These are phyloP conservation scores for Boletellus emodensis DNA, from an alignment of 768 basidiomycete species.

Conservation along the genomic window DNA sequence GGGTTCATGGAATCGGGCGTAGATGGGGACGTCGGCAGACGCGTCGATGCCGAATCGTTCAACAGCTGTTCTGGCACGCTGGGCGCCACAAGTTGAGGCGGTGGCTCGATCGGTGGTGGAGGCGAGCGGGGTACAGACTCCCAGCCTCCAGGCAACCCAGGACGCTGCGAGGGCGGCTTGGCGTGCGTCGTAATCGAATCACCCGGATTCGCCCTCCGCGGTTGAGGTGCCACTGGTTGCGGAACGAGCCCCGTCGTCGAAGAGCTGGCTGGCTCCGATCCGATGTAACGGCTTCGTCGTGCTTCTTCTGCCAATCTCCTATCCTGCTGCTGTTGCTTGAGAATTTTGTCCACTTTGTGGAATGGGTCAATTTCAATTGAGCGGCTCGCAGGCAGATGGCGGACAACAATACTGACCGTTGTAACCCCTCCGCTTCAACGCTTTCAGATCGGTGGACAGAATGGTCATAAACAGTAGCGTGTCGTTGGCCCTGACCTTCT, in stretches of 20 bases:
- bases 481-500: conserved; percentile 79
- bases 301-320: conserved; percentile 51
- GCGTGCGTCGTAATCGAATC: conserved; percentile 9
- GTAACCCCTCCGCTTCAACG: conserved; percentile 79
- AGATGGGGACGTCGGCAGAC: not conserved
- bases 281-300: conserved; percentile 23
- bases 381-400: not conserved
- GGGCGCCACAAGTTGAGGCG: too few species aligned
- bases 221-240: conserved; percentile 15
- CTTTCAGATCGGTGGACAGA: conserved; percentile 82
- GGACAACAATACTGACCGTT: conserved; percentile 50
- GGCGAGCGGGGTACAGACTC: conserved; percentile 12
- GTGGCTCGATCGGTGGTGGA: conserved; percentile 4
- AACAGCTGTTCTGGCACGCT: too few species aligned
- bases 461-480: conserved; percentile 90
- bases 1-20: conserved; percentile 7
- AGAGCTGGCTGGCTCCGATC: conserved; percentile 8
- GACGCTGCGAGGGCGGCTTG: conserved; percentile 18
- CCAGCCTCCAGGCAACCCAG: conserved; percentile 19
- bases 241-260: conserved; percentile 2
- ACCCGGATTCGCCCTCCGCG: conserved; percentile 1
- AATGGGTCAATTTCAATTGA: conserved; percentile 1
- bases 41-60: too few species aligned
- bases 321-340: conserved; percentile 77
- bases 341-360: conserved; percentile 76